Evolutionary conservation across 1,284 basidiomycete genomes (phyloP).

Genomic region (Cryptococcus sp.): DNA sequence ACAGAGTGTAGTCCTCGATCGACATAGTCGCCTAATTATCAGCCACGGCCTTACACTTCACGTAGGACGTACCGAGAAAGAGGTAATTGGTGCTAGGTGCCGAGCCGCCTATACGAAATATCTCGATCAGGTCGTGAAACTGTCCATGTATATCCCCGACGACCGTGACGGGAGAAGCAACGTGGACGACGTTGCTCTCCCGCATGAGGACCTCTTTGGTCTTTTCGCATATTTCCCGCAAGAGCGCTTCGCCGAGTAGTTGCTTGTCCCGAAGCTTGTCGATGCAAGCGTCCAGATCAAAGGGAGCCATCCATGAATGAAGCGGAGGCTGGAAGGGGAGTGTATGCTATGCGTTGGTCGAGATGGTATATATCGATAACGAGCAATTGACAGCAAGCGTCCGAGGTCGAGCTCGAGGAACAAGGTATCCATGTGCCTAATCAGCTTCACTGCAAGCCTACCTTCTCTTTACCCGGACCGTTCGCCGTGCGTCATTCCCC

Average conservation of each 20-base stretch:
- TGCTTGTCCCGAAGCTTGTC: conserved; percentile 84
- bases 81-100: conserved; percentile 96
- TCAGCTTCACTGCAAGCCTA: too few species aligned
- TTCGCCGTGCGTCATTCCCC: too few species aligned
- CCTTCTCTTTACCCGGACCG: too few species aligned
- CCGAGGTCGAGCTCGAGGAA: too few species aligned
- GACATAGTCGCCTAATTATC: conserved; percentile 81
- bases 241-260: conserved; percentile 80
- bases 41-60: conserved; percentile 1
- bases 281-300: conserved; percentile 93
- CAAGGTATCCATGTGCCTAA: neutral
- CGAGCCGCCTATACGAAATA: conserved; percentile 96
- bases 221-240: conserved; percentile 96
- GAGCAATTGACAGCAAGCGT: neutral
- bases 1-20: conserved; percentile 96
- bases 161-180: conserved; percentile 96
- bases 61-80: conserved; percentile 67
- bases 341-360: neutral
- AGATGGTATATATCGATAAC: neutral
- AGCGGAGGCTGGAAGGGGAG: neutral
- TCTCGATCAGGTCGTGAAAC: conserved; percentile 99
- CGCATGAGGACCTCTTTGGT: conserved; percentile 98
- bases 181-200: conserved; percentile 97
- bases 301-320: conserved; percentile 63
- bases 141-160: conserved; percentile 98